phyloP scores from a whole-genome alignment of 208 protist species.

The Crithidia brevicula region DNA sequence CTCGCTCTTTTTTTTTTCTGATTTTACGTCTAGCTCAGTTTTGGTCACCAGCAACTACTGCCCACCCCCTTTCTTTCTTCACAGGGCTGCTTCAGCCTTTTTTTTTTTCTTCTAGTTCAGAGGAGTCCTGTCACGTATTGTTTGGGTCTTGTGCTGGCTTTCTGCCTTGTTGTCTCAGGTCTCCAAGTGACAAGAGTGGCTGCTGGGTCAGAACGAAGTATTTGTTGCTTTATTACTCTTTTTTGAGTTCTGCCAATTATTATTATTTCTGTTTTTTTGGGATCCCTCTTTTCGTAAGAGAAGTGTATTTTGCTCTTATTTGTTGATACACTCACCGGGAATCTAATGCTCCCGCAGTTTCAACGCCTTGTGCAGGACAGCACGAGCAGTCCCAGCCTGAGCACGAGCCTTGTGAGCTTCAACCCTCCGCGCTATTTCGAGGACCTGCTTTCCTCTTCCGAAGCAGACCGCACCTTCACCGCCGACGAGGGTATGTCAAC shows the following conservation, averaged over 20 bases:
- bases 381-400: neutral
- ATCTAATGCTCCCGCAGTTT: conserved; percentile 8
- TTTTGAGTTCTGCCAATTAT: neutral
- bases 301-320: neutral
- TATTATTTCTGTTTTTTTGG: neutral
- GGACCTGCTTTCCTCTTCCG: conserved; percentile 12
- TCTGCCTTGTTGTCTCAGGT: too few species aligned
- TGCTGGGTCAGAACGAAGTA: too few species aligned
- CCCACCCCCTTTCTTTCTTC: too few species aligned
- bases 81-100: too few species aligned
- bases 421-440: conserved; percentile 9
- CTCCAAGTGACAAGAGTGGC: too few species aligned
- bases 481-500: neutral
- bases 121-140: too few species aligned
- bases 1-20: neutral
- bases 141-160: too few species aligned
- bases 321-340: neutral
- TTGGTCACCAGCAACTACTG: too few species aligned
- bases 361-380: neutral
- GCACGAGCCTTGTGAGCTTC: neutral
- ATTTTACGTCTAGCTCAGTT: too few species aligned
- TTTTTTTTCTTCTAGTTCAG: too few species aligned
- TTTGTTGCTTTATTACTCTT: too few species aligned
- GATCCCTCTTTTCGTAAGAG: too few species aligned
- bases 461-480: conserved; percentile 7